Evolutionary conservation across 2,329 filamentous ascomycete species (phyloP), one percentile per base, ranked within the genome.

Genomic region (Madurella fahalii): DNA sequence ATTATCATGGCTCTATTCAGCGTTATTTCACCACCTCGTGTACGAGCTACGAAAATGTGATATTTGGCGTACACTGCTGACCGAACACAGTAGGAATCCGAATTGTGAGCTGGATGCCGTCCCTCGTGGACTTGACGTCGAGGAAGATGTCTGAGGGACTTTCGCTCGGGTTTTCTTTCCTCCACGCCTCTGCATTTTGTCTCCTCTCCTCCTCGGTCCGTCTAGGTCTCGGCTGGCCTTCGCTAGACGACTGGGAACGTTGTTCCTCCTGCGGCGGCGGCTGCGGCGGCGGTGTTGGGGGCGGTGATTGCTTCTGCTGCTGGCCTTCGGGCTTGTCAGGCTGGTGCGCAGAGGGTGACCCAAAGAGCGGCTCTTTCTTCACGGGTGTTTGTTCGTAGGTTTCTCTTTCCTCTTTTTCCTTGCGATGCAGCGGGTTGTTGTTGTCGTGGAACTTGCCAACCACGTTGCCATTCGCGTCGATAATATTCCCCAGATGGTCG

Each of bases 61-160:
- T 63, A 47, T 68, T 67, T 2, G 69, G 66, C 45, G 58, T 57
- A 20, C 59, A 48, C 47, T 63, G 67, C 53, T 63, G 63, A 25
- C 68, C 71, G 61, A 82, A 81, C 25, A 80, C 75, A 2, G 78
- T 82, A 20, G 79, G 79, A 54, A 82, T 82, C 62, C 79, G 77
- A 60, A 82, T 81, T 25, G 76, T 80, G 50, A 82, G 65, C 65
- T 82, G 79, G 61, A 82, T 81, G 1, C 79, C 79, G 51, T 82
- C 79, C 40, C 73, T 78, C 4, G 79, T 82, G 34, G 78, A 81
- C 65, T 79, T 80, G 54, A 82, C 77, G 59, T 82, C 79, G 53
- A 82, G 63, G 60, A 78, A 82, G 30, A 82, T 75, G 63, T 82
- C 79, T 2, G 78, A 78, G 2, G 78, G 77, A 57, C 70, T 72